Evolutionary conservation across 148 eudicot species (phyloP).

Genomic region (Salicornia ramosissima): DNA sequence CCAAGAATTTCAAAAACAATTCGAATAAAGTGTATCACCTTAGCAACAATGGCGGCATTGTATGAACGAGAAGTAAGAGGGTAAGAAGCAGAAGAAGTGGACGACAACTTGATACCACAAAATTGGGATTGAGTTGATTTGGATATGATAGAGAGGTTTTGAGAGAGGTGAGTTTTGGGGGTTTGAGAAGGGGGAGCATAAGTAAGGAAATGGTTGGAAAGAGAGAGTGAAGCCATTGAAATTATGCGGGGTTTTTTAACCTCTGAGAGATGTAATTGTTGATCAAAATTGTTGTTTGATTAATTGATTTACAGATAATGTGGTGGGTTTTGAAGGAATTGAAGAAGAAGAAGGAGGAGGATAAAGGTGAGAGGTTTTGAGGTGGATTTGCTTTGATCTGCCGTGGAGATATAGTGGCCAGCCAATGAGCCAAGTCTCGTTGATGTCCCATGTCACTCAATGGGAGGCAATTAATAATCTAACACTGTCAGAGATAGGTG

Average conservation of each 20-base stretch:
- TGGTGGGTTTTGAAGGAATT: neutral
- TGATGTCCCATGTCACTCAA: no score
- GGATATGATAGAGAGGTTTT: constrained; percentile 31
- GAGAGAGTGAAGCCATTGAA: constrained; percentile 57
- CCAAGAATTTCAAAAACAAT: neutral
- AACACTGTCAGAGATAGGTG: no score
- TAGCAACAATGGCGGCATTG: constrained; percentile 43
- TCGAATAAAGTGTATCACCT: constrained; percentile 36
- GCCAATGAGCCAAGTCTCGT: neutral
- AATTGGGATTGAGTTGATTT: constrained; percentile 62
- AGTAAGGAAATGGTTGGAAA: constrained; percentile 42
- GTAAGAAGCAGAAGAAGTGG: constrained; percentile 30
- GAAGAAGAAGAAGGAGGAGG: neutral
- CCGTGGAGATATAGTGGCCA: constrained; percentile 20
- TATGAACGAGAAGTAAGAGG: constrained; percentile 31
- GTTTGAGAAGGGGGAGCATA: constrained; percentile 40
- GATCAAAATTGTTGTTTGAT: no score
- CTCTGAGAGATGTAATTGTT: neutral
- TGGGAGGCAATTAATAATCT: no score
- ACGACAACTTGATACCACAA: constrained; percentile 45
- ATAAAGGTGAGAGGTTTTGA: neutral
- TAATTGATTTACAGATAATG: no score
- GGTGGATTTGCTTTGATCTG: constrained; percentile 7
- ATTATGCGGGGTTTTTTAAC: no score
- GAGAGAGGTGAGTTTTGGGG: constrained; percentile 33